Base-by-base conservation (phyloP, 2,329 filamentous ascomycete species). In the Fusarium tricinctum region DNA sequence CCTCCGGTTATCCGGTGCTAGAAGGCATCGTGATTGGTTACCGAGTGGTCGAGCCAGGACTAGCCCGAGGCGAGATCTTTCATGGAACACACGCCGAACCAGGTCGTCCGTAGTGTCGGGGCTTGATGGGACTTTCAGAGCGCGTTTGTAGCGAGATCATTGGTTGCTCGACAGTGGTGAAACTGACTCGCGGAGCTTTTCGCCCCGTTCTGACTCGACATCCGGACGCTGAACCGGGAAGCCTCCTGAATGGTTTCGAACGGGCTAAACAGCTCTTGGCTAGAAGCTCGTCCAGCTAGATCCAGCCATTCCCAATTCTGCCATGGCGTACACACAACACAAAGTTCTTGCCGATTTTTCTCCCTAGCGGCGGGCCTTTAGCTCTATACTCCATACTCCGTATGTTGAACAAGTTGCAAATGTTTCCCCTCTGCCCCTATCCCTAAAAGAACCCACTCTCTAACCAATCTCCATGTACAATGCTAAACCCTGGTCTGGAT, bases 401-500 rank as follows among this genome's bases (percentile, higher is more conserved):
- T 9, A 38, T 5, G 3, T n/a, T n/a, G 5, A 38, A 19, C 33
- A 10, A 10, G 3, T 13, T 30, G 28, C 1, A 30, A 4, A 30
- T 30, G 28, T 30, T 38, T 38, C 35, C 35, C 35, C 35, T 38
- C 13, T 38, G 19, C 35, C 35, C 35, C 35, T 38, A 19, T 38
- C 35, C 35, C 15, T n/a, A 38, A 26, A 10, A 26, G 33, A 38
- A 38, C 20, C 40, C 20, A 14, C n/a, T n/a, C 42, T 10, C 50
- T 20, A 46, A 38, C 35, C 1, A 38, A n/a, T 10, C 44, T 22
- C 51, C 44, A 50, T 56, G 23, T 13, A 61, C 12, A 26, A 46
- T 14, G 28, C 58, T 45, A 61, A 30, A 30, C 30, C 46, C 46
- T 12, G 22, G 56, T 61, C 46, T 61, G 46, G 58, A 61, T 53